Percentiles rank a stretch among this genome's conserved stretches.
Evolutionary conservation across 164 flowering plant genomes (phyloP).

Genomic region (Magnolia sinica): DNA sequence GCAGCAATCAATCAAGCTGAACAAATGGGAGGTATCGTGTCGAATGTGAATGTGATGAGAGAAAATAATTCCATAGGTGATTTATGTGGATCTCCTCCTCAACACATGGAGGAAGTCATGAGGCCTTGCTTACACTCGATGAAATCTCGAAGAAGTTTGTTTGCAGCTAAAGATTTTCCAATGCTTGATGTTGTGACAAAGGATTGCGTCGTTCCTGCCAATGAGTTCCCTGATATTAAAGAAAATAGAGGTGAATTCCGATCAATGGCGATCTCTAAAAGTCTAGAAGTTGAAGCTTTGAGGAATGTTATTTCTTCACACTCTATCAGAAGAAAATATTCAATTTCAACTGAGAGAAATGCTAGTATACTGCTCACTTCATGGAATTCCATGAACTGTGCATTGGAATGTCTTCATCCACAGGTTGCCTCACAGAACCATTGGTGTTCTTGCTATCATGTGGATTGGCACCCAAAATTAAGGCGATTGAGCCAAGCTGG

Average conservation of each 20-base stretch:
- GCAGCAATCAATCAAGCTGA: slow-evolving; percentile 4
- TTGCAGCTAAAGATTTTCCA: slow-evolving; percentile 5
- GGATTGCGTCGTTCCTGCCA: slow-evolving; percentile 1
- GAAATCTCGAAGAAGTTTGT: slow-evolving; percentile 30
- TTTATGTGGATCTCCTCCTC: slow-evolving; percentile 11
- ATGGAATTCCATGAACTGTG: too few species aligned
- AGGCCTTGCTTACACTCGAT: slow-evolving; percentile 11
- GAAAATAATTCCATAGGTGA: slow-evolving; percentile 19
- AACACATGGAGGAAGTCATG: slow-evolving; percentile 8
- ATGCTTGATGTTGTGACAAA: slow-evolving; percentile 3
- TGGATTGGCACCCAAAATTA: too few species aligned
- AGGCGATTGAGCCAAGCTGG: too few species aligned
- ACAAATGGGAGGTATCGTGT: slow-evolving; percentile 3
- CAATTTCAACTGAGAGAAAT: too few species aligned
- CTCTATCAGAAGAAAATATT: too few species aligned
- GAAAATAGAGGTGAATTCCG: slow-evolving; percentile 25
- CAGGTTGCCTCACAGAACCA: too few species aligned
- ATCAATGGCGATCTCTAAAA: not conserved
- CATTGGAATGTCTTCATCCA: too few species aligned
- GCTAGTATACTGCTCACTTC: too few species aligned
- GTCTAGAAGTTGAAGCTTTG: not conserved
- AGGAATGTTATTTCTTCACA: too few species aligned
- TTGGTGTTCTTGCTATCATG: too few species aligned
- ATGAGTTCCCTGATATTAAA: slow-evolving; percentile 12
- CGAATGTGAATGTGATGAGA: slow-evolving; percentile 5